Conservation (phyloP, 768 basidiomycete species). For the Mycena metata region DNA sequence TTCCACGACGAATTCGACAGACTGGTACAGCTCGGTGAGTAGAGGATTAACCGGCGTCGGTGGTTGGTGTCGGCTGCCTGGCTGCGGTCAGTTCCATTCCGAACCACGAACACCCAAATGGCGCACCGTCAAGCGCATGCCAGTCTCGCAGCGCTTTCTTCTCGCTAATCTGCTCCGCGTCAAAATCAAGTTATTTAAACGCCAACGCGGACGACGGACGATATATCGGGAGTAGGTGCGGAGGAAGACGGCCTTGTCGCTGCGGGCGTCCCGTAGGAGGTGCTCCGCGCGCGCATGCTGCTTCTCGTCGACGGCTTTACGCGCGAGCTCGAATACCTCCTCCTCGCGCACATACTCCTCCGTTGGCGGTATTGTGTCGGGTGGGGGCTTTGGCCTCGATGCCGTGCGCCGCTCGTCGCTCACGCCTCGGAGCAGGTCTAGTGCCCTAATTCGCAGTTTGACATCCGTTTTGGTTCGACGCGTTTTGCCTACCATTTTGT, state of each 20-base stretch:
- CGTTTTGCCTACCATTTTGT: conserved; percentile 60
- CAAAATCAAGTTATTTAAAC: not conserved
- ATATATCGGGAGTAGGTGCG: conserved; percentile 35
- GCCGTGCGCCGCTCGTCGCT: conserved; percentile 49
- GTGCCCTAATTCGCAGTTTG: conserved; percentile 56
- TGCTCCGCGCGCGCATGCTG: conserved; percentile 72
- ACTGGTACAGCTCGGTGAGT: conserved; percentile 60
- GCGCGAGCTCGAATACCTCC: conserved; percentile 67
- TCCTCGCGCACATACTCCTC: conserved; percentile 61
- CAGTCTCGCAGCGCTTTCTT: conserved; percentile 73
- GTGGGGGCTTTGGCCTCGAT: conserved; percentile 35
- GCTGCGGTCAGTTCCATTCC: not conserved
- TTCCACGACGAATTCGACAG: conserved; percentile 61
- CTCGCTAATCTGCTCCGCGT: conserved; percentile 31
- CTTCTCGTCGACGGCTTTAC: conserved; percentile 66
- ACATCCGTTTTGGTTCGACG: not conserved
- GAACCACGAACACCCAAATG: not conserved
- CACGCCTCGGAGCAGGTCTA: conserved; percentile 65
- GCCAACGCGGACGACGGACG: conserved; percentile 14
- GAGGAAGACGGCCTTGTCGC: conserved; percentile 51
- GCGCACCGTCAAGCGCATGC: conserved; percentile 69
- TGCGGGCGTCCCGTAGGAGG: conserved; percentile 60
- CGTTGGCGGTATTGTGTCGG: conserved; percentile 45
- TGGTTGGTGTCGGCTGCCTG: conserved; percentile 64
- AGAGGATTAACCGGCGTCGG: conserved; percentile 63